Evolutionary conservation across 2,329 filamentous ascomycete genomes (phyloP), one percentile per base, ranked within the genome.

Genomic region (Diaporthe citri): DNA sequence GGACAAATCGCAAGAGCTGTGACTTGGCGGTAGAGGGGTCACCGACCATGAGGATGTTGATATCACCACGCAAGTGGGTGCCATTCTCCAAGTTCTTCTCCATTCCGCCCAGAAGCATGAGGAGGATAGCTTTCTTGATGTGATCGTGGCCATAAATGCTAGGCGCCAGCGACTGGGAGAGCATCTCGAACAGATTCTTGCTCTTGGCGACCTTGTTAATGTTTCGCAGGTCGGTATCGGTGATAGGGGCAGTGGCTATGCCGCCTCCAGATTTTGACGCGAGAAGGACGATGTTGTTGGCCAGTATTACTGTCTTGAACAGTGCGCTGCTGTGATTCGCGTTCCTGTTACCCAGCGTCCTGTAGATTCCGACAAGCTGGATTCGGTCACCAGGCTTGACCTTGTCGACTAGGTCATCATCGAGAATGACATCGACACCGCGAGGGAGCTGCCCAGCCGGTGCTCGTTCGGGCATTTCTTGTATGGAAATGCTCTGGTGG

Each of bases 61-160:
- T 98, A 81, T 99, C 97, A 87, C 97, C 97, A 89, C 97, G 93
- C 82, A 99, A 86, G 90, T 99, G 97, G 1, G 97, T 98, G 75
- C 97, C 97, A 80, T 99, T 99, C 77, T 98, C 97, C 74, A 99
- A 85, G 81, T 99, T 99, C 89, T 99, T 99, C 87, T 99, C 97
- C 90, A 97, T 95, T 75, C 97, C 97, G 81, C 97, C 94, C 20
- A 99, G 88, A 39, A 99, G 89, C 94, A 98, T 97, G 66, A 99
- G 91, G 43, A 99, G 86, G 78, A 99, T 97, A 0, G 97, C 97
- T 85, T 97, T 98, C 85, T 99, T 99, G 86, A 99, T 97, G 83
- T 98, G 94, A 81, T 97, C 96, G 80, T 99, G 97, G 0, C 97
- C 97, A 80, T 95, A 98, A 75, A 99, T 99, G 85, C 96, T 98